Conservation (phyloP, 148 eudicot genomes). For the Rhododendron ovatum region DNA sequence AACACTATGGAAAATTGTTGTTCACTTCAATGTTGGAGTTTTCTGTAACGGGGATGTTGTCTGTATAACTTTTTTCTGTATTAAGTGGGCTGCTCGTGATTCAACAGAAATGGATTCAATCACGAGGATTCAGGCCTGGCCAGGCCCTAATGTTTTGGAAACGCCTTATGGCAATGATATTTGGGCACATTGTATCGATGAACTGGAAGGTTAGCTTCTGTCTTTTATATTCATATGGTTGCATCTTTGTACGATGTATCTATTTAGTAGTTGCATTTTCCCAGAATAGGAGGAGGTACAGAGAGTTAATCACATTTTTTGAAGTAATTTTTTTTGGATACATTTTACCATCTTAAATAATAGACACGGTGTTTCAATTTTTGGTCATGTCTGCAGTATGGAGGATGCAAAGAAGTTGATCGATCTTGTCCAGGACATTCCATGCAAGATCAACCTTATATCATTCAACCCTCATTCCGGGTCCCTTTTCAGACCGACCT, state of each 20-base stretch:
- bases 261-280: neutral
- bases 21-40: neutral
- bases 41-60: neutral
- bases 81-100: neutral
- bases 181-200: conserved; percentile 85
- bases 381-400: conserved; percentile 44
- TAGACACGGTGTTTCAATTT: neutral
- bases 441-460: conserved; percentile 97
- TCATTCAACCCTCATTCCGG: conserved; percentile 90
- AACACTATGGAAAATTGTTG: neutral
- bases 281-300: neutral
- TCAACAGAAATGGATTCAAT: conserved; percentile 80
- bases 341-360: neutral
- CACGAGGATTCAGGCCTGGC: conserved; percentile 81
- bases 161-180: conserved; percentile 72
- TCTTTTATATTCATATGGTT: neutral
- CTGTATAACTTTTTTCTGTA: neutral
- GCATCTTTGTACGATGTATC: neutral
- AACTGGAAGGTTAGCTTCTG: conserved; percentile 67
- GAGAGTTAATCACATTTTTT: neutral
- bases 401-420: conserved; percentile 90
- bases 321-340: neutral
- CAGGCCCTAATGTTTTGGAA: conserved; percentile 99
- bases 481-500: conserved; percentile 72
- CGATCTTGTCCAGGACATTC: conserved; percentile 76